These are phyloP conservation scores for Angomonas ambiguus DNA, from an alignment of 208 protist genomes.

Conservation along the genomic window DNA sequence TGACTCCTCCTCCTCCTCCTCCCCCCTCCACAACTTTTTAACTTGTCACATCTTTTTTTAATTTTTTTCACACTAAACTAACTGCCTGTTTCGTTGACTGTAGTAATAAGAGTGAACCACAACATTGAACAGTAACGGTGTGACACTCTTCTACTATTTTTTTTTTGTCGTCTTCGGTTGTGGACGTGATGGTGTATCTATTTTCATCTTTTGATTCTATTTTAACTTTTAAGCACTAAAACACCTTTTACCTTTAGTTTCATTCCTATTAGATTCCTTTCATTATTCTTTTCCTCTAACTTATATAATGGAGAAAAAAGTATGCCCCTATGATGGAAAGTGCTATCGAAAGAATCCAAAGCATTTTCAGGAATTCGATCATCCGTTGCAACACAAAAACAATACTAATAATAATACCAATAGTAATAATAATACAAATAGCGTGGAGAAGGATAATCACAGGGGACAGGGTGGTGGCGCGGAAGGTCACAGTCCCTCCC, in stretches of 20 bases:
- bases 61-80: too few species aligned
- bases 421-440: not conserved
- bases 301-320: conserved; percentile 3
- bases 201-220: not conserved
- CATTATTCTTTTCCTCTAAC: not conserved
- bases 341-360: conserved; percentile 39
- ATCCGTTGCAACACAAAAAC: conserved; percentile 19
- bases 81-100: too few species aligned
- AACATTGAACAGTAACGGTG: not conserved
- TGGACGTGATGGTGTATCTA: too few species aligned
- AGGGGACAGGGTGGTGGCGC: not conserved
- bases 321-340: conserved; percentile 30
- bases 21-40: too few species aligned
- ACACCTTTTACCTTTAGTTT: not conserved
- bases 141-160: not conserved
- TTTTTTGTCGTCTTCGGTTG: too few species aligned
- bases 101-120: not conserved
- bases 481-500: not conserved
- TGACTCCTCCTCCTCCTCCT: too few species aligned
- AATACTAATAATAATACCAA: not conserved
- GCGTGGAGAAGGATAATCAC: not conserved
- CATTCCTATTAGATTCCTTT: not conserved
- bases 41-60: too few species aligned
- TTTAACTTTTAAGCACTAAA: not conserved
- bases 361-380: conserved; percentile 24